Conservation (phyloP, 2,329 filamentous ascomycete species). For the Penicillium sp. region DNA sequence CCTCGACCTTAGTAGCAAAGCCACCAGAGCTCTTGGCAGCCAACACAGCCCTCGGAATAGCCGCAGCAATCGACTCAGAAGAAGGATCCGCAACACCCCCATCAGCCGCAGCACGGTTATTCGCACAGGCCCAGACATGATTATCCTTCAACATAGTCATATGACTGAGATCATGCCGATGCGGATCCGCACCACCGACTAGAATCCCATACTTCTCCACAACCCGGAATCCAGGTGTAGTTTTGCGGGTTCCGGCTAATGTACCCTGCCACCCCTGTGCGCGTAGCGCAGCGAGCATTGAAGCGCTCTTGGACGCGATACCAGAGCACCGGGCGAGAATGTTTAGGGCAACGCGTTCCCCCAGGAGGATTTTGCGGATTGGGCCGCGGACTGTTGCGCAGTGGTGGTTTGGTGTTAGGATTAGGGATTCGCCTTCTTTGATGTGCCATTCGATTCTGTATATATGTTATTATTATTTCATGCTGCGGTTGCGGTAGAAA, state of each 20-base stretch:
- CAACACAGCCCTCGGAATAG: conserved; percentile 81
- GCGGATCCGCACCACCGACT: conserved; percentile 87
- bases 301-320: conserved; percentile 69
- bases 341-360: conserved; percentile 91
- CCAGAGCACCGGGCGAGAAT: conserved; percentile 88
- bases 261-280: conserved; percentile 75
- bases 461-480: too few species aligned
- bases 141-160: conserved; percentile 99
- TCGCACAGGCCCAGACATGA: conserved; percentile 86
- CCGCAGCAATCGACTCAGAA: conserved; percentile 50
- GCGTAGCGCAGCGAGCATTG: conserved; percentile 57
- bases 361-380: conserved; percentile 81
- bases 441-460: conserved; percentile 85
- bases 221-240: conserved; percentile 90
- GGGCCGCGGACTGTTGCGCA: conserved; percentile 86
- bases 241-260: conserved; percentile 95
- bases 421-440: conserved; percentile 72
- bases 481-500: too few species aligned
- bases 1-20: conserved; percentile 92
- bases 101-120: conserved; percentile 36
- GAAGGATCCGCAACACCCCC: conserved; percentile 18
- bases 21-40: conserved; percentile 84
- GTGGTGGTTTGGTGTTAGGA: conserved; percentile 63
- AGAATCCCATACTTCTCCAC: conserved; percentile 99
- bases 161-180: conserved; percentile 85